Evolutionary conservation across 2,329 filamentous ascomycete genomes (phyloP).

Genomic region (Fusarium mangiferae): DNA sequence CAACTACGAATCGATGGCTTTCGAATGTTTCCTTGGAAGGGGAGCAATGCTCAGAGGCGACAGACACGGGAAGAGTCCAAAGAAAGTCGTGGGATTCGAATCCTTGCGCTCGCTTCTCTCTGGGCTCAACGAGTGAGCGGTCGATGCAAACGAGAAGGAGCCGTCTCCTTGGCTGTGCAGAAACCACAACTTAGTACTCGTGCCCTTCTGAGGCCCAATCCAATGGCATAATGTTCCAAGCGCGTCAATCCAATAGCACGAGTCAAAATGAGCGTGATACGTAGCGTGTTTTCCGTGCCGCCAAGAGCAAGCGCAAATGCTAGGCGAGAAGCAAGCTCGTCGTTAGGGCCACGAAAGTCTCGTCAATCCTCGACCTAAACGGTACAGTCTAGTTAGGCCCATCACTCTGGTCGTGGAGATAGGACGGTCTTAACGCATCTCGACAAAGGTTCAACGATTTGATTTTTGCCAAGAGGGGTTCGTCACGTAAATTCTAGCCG

Average conservation of each 20-base stretch:
- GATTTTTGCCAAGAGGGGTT: slow-evolving; percentile 27
- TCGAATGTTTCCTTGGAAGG: slow-evolving; percentile 22
- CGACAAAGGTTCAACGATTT: slow-evolving; percentile 10
- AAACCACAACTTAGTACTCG: slow-evolving; percentile 15
- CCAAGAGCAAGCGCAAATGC: slow-evolving; percentile 14
- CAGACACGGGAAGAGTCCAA: slow-evolving; percentile 31
- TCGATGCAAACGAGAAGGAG: slow-evolving; percentile 33
- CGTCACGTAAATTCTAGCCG: slow-evolving; percentile 4
- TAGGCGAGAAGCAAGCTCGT: slow-evolving; percentile 23
- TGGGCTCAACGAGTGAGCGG: slow-evolving; percentile 32
- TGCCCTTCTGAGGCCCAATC: slow-evolving; percentile 22
- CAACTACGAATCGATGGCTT: slow-evolving; percentile 1
- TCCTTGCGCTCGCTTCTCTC: slow-evolving; percentile 41
- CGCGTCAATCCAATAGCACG: slow-evolving; percentile 8
- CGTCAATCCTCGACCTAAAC: slow-evolving; percentile 9
- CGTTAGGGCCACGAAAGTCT: slow-evolving; percentile 28
- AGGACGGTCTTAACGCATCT: slow-evolving; percentile 16
- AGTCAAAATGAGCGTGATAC: slow-evolving; percentile 7
- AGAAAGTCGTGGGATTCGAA: slow-evolving; percentile 41
- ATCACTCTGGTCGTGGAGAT: slow-evolving; percentile 21
- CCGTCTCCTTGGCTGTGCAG: slow-evolving; percentile 28
- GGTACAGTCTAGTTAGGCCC: not conserved
- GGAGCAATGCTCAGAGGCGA: slow-evolving; percentile 23
- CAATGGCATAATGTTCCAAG: slow-evolving; percentile 6
- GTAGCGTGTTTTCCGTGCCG: slow-evolving; percentile 1